Evolutionary conservation across 768 basidiomycete species (phyloP).

Genomic region (Symmetrospora coprosmae): DNA sequence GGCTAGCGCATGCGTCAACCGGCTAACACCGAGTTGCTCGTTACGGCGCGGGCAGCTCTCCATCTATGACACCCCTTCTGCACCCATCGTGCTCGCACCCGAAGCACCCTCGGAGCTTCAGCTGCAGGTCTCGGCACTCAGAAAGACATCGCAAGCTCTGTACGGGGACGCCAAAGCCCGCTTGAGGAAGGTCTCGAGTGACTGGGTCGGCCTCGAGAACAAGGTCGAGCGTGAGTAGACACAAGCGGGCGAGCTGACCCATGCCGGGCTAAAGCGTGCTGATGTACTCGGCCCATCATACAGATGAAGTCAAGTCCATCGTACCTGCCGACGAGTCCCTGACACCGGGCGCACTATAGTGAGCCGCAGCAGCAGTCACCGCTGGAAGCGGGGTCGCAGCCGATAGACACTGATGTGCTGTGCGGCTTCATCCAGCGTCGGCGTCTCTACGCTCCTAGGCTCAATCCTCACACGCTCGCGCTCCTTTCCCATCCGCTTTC

Average conservation of each 20-base stretch:
- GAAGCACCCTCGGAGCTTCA: constrained; percentile 63
- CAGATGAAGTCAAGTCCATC: constrained; percentile 70
- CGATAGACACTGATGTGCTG: too few relatives aligned
- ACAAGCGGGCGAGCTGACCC: too few relatives aligned
- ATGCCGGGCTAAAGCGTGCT: not conserved
- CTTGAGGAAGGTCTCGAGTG: constrained; percentile 58
- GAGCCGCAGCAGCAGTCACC: not conserved
- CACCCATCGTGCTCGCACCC: constrained; percentile 52
- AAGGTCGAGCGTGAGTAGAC: constrained; percentile 61
- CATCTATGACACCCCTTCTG: constrained; percentile 57
- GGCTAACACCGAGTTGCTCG: too few relatives aligned
- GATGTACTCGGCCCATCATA: not conserved
- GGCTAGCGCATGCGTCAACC: too few relatives aligned
- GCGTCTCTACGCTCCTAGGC: constrained; percentile 71
- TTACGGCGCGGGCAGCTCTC: constrained; percentile 47
- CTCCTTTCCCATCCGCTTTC: constrained; percentile 50
- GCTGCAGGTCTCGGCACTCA: constrained; percentile 55
- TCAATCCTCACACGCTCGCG: constrained; percentile 75
- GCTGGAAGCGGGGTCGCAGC: too few relatives aligned
- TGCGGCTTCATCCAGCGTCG: constrained; percentile 44
- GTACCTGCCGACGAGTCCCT: constrained; percentile 65
- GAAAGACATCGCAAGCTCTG: constrained; percentile 48
- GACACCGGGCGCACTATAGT: constrained; percentile 73
- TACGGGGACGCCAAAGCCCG: constrained; percentile 49
- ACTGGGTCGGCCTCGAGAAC: constrained; percentile 76